Base-by-base conservation (phyloP, 352 stramenopile genomes). In the Globisporangium yorkense region DNA sequence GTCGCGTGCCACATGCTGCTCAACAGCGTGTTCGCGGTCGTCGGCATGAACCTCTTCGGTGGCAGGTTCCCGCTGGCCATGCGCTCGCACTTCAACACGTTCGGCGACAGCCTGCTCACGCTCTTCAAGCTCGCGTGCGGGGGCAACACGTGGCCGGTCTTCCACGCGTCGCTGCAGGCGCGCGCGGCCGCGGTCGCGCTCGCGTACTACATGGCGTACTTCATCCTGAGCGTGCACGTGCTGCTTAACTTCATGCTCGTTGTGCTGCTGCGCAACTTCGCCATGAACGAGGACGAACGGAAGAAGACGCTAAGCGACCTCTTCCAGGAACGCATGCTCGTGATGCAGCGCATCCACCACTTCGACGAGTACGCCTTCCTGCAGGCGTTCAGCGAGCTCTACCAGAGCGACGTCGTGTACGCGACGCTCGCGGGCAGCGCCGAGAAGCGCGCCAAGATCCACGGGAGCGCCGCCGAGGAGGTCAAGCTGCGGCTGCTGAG, bases 191-290 rank as follows among this genome's bases (percentile, higher is more conserved):
- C 66, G 13, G 63, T 87, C 9, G 77, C 79, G 12, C 61, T 88
- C 31, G 39, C 82, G 24, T 94, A 84, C 51, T 94, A 93, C 62
- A 64, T 93, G 44, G 64, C 62, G 0, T 96, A 87, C 57, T 80
- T 87, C 13, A 82, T 94, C 0, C 61, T 92, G 4, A 80, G 72
- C 27, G 72, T 80, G 21, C 88, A 83, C 33, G 48, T 94, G 1
- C 72, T 88, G 16, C 68, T 94, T 1, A 94, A 94, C 66, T 88
- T 94, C 55, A 90, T 96, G 74, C 68, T 94, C 20, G 84, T 96
- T 4, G 81, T 94, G 31, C 60, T 96, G 24, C 69, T 94, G 15
- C 72, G 77, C 16, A 89, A 91, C 55, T 96, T 96, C 29, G 82
- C 77, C 3, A 86, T 94, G 79, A 94, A 92, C 59, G 81, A 88